Percentiles rank a stretch among this genome's conserved stretches.
phyloP scores from a whole-genome alignment of 495 filamentous ascomycete genomes.

The Lepraria neglecta region DNA sequence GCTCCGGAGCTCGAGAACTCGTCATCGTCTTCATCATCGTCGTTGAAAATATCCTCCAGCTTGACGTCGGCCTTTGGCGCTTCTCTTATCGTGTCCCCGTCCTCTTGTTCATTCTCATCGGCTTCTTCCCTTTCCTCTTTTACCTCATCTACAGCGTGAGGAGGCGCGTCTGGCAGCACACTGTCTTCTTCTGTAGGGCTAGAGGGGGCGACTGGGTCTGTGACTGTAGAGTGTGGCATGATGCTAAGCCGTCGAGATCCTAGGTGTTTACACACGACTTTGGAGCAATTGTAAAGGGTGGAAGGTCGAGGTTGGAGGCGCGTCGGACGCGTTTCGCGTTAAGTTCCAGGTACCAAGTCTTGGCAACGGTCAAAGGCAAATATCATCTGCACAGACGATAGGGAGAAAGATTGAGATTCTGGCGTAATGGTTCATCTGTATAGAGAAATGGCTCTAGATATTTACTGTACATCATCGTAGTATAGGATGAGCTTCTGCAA shows the following conservation, averaged over 20 bases:
- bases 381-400: no score
- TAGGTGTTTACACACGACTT: background rate
- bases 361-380: constrained; percentile 3
- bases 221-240: constrained; percentile 27
- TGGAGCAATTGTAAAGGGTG: background rate
- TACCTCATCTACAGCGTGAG: background rate
- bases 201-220: background rate
- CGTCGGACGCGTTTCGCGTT: constrained; percentile 3
- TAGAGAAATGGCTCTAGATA: background rate
- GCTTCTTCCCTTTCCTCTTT: constrained; percentile 5
- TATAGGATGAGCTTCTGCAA: constrained; percentile 3
- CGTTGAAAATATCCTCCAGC: constrained; percentile 69
- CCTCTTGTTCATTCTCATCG: background rate
- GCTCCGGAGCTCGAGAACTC: constrained; percentile 61
- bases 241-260: background rate
- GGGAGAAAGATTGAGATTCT: no score
- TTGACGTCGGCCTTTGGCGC: constrained; percentile 46
- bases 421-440: no score
- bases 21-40: constrained; percentile 63
- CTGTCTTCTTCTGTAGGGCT: constrained; percentile 16
- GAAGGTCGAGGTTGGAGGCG: background rate
- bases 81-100: background rate
- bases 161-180: constrained; percentile 23
- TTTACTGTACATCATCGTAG: background rate
- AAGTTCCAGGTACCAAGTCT: background rate